Conservation (phyloP, 495 filamentous ascomycete species). For the Haplographium delicatum region DNA sequence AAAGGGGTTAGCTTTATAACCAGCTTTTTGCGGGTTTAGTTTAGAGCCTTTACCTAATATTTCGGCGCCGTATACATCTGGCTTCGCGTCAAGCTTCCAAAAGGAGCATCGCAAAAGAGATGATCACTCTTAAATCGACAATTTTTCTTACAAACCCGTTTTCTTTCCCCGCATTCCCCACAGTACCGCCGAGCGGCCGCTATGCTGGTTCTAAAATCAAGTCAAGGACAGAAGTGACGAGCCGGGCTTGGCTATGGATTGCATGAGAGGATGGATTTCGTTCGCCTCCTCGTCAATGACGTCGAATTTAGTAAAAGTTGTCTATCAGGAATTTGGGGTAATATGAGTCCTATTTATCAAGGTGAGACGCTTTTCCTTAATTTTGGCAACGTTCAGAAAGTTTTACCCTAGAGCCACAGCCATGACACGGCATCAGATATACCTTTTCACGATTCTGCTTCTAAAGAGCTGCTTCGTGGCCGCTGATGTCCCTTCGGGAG, state of each 20-base stretch:
- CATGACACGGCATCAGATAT: too few relatives aligned
- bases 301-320: not conserved
- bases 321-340: not conserved
- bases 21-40: too few relatives aligned
- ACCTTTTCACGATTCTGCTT: too few relatives aligned
- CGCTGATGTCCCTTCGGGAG: not conserved
- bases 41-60: too few relatives aligned
- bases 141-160: too few relatives aligned
- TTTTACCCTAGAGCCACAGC: not conserved
- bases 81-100: not conserved
- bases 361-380: too few relatives aligned
- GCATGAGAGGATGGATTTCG: not conserved
- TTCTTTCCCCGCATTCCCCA: conserved; percentile 5
- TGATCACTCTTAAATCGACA: too few relatives aligned
- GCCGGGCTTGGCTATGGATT: not conserved
- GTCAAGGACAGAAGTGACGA: not conserved
- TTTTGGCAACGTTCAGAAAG: too few relatives aligned
- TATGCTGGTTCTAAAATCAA: not conserved
- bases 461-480: not conserved
- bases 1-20: too few relatives aligned
- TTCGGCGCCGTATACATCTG: too few relatives aligned
- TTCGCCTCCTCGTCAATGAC: not conserved
- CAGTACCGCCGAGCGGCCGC: not conserved
- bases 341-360: not conserved
- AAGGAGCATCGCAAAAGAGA: not conserved